Conservation (phyloP, 2,329 filamentous ascomycete species). For the Teratosphaeria zuluensis region DNA sequence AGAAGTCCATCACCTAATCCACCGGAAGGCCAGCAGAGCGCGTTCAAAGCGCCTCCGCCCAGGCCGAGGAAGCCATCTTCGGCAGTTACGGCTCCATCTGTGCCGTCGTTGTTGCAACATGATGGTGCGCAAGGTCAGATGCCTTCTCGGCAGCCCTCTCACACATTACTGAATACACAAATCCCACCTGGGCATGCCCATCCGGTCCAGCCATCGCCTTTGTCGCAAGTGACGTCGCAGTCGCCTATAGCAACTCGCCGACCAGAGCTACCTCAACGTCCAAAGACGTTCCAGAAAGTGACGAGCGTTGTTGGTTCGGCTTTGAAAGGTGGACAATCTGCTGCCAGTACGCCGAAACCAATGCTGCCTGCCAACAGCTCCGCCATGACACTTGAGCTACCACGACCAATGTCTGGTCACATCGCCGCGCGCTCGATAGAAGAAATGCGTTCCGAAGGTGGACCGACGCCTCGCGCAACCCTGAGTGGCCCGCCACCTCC, state of each 20-base stretch:
- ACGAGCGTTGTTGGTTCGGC: background rate
- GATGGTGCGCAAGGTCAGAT: constrained; percentile 4
- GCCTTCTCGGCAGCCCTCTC: constrained; percentile 3
- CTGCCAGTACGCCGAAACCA: background rate
- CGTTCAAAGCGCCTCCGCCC: constrained; percentile 22
- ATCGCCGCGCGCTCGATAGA: constrained; percentile 1
- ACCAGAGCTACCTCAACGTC: constrained; percentile 2
- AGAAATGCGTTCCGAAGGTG: constrained; percentile 2
- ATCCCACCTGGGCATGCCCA: constrained; percentile 6
- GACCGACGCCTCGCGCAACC: constrained; percentile 8
- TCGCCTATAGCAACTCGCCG: constrained; percentile 1
- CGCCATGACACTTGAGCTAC: background rate
- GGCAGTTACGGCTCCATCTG: constrained; percentile 17
- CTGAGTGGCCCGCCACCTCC: background rate
- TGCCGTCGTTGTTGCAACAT: constrained; percentile 1
- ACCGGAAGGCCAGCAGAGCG: constrained; percentile 8
- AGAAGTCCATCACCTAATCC: constrained; percentile 28
- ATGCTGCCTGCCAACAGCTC: background rate
- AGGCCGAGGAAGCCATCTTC: constrained; percentile 28
- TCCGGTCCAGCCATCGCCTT: constrained; percentile 20
- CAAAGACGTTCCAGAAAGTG: constrained; percentile 8
- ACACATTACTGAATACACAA: background rate
- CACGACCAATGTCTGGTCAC: background rate
- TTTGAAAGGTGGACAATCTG: constrained; percentile 1
- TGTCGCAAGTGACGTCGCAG: constrained; percentile 26